Percentiles rank a stretch among this genome's conserved stretches.
Evolutionary conservation across 129 eudicot genomes (phyloP).

Genomic region (Sambucus nigra): DNA sequence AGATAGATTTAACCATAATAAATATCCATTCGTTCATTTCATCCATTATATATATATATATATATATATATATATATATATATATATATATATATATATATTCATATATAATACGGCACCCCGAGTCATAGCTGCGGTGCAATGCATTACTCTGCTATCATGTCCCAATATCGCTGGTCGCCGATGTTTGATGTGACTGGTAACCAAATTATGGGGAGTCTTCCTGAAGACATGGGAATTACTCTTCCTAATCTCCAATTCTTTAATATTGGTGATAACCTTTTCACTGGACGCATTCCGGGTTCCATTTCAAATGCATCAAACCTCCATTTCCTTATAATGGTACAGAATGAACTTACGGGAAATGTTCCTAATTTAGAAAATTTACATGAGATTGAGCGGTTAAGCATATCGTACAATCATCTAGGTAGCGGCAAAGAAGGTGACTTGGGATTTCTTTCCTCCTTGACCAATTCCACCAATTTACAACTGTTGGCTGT

Average conservation of each 20-base stretch:
- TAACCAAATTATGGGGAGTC: conserved; percentile 8
- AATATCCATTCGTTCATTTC: too few relatives aligned
- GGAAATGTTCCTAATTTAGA: conserved; percentile 6
- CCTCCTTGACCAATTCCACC: conserved; percentile 10
- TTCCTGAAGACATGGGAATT: conserved; percentile 3
- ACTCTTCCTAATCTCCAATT: background rate
- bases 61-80: too few relatives aligned
- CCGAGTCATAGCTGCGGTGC: too few relatives aligned
- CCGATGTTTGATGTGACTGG: background rate
- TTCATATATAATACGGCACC: too few relatives aligned
- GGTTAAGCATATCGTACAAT: background rate
- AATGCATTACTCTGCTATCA: conserved; percentile 1
- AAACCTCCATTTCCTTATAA: background rate
- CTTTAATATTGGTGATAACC: background rate
- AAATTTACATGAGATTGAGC: background rate
- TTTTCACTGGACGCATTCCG: conserved; percentile 6
- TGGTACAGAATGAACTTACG: background rate
- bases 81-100: too few relatives aligned
- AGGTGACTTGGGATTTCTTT: conserved; percentile 1
- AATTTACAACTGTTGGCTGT: background rate
- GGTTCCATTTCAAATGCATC: conserved; percentile 13
- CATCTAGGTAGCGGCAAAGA: background rate
- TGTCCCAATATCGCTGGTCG: too few relatives aligned
- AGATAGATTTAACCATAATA: too few relatives aligned
- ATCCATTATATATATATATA: too few relatives aligned